Conservation (phyloP, 31 red algal species). For the Odonthalia washingtoniensis region DNA sequence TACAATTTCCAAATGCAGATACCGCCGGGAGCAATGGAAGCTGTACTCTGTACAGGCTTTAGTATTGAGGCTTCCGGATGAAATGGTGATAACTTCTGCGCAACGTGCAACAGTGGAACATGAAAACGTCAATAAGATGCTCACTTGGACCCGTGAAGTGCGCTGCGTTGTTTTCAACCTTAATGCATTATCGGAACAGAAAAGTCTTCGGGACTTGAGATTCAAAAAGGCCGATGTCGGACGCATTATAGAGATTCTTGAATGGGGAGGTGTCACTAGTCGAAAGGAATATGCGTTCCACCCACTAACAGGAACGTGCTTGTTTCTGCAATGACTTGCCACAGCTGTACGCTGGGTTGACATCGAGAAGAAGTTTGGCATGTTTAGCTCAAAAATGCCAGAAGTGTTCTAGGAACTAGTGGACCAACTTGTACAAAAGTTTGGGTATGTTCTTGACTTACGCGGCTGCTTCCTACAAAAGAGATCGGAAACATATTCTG, state of each 20-base stretch:
- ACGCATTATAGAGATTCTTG: slow-evolving; percentile 5
- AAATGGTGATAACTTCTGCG: no score
- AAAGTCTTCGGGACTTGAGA: background rate
- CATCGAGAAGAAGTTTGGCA: no score
- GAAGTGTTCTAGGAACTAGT: slow-evolving; percentile 27
- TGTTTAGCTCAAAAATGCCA: background rate
- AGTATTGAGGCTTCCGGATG: no score
- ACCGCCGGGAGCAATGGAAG: no score
- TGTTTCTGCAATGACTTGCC: background rate
- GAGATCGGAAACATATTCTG: background rate
- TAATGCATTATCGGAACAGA: slow-evolving; percentile 16
- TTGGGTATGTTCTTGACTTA: background rate
- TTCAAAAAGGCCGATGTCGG: no score
- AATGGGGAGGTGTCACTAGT: slow-evolving; percentile 3
- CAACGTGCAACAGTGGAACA: background rate
- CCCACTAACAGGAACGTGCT: background rate
- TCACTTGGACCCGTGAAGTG: background rate
- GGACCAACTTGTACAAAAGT: background rate
- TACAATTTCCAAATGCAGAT: no score
- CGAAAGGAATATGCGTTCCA: background rate
- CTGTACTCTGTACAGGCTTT: no score
- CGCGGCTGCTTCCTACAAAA: background rate
- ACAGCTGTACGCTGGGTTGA: background rate
- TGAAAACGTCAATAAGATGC: no score
- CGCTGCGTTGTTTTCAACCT: background rate